Conservation (phyloP, 2,329 filamentous ascomycete species). For the Truncatella angustata region DNA sequence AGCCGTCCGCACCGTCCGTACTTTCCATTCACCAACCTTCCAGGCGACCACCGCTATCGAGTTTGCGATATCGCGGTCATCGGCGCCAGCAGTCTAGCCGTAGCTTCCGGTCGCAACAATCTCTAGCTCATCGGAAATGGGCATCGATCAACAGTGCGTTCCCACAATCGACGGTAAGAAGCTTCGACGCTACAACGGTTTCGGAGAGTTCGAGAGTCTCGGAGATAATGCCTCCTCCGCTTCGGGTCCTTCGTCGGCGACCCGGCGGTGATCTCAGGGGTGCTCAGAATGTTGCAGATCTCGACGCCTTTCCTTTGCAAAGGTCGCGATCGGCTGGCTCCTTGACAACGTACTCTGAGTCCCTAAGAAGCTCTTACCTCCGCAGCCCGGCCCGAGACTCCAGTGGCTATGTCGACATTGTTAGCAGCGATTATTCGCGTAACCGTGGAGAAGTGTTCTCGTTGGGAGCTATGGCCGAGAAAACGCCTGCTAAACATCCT, state of each 20-base stretch:
- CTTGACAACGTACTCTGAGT: constrained; percentile 59
- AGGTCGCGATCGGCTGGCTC: constrained; percentile 59
- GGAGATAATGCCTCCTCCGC: constrained; percentile 47
- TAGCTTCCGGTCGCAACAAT: constrained; percentile 48
- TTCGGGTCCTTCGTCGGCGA: constrained; percentile 65
- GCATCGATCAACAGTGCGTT: constrained; percentile 60
- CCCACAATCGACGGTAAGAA: constrained; percentile 50
- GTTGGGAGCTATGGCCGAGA: constrained; percentile 55
- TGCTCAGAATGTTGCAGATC: constrained; percentile 62
- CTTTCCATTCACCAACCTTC: constrained; percentile 27
- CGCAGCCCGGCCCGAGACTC: constrained; percentile 39
- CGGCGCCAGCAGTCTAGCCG: constrained; percentile 45
- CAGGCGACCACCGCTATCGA: constrained; percentile 32
- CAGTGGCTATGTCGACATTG: constrained; percentile 42
- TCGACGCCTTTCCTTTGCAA: constrained; percentile 48
- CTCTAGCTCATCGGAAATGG: constrained; percentile 52
- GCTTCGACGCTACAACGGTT: constrained; percentile 60
- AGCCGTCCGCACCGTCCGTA: constrained; percentile 23
- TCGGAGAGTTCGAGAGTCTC: constrained; percentile 51
- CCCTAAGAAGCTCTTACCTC: constrained; percentile 56
- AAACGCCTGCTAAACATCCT: constrained; percentile 38
- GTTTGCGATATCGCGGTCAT: constrained; percentile 32
- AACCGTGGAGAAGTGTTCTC: constrained; percentile 50
- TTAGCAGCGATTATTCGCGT: constrained; percentile 40
- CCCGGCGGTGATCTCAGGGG: constrained; percentile 75